phyloP scores from a whole-genome alignment of 345 rosid species.

The Rhodamnia rubescens region DNA sequence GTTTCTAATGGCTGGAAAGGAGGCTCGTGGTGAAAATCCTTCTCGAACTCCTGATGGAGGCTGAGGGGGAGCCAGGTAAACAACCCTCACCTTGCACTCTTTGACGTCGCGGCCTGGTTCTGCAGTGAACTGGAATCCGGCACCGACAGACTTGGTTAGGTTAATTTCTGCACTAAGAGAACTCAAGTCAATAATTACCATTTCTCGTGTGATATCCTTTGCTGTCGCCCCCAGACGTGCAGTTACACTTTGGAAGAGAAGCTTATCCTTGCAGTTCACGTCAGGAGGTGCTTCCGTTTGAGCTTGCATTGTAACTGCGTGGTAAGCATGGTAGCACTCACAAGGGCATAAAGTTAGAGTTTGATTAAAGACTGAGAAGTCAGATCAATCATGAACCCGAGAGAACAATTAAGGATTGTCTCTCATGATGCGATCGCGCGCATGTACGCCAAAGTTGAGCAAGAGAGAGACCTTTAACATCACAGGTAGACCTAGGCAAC shows the following conservation, averaged over 20 bases:
- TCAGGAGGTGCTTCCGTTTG: constrained; percentile 68
- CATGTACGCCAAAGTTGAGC: neutral
- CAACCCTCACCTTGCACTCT: constrained; percentile 70
- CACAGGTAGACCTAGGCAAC: constrained; percentile 59
- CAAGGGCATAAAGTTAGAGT: neutral
- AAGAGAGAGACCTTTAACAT: constrained; percentile 43
- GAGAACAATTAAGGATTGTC: neutral
- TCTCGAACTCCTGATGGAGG: constrained; percentile 73
- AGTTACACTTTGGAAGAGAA: constrained; percentile 64
- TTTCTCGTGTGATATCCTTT: constrained; percentile 61
- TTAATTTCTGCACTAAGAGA: neutral
- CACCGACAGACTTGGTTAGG: neutral
- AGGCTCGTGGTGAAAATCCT: constrained; percentile 65
- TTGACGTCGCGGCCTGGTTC: constrained; percentile 56
- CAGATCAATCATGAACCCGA: neutral
- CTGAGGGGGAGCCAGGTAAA: constrained; percentile 65
- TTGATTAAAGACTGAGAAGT: neutral
- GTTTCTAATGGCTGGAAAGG: constrained; percentile 51
- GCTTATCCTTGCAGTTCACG: constrained; percentile 87
- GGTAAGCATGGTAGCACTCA: neutral
- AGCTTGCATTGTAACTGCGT: constrained; percentile 86
- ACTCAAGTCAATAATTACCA: constrained; percentile 22
- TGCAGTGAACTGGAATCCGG: constrained; percentile 38
- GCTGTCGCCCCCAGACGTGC: constrained; percentile 42
- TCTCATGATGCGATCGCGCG: neutral